Conservation (phyloP, 1,139 yeast genomes). For the Candida glucosophila region DNA sequence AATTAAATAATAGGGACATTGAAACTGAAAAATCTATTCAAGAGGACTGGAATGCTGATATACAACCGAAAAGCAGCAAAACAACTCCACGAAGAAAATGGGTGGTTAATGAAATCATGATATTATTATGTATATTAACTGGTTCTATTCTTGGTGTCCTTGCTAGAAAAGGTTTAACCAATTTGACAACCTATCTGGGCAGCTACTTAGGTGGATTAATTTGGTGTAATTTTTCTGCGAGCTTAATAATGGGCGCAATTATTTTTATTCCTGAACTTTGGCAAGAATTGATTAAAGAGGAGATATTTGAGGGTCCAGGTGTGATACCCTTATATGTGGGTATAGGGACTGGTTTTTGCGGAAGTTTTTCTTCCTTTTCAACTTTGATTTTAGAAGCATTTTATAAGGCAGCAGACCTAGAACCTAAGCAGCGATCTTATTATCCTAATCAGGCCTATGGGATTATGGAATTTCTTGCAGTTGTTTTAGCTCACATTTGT, state of each 20-base stretch:
- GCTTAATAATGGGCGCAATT: slow-evolving; percentile 60
- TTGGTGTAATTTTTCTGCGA: slow-evolving; percentile 82
- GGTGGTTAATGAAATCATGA: no score
- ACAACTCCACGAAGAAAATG: no score
- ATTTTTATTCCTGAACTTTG: slow-evolving; percentile 20
- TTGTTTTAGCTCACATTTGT: slow-evolving; percentile 24
- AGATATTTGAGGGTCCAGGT: slow-evolving; percentile 19
- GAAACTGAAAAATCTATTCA: no score
- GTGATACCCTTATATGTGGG: slow-evolving; percentile 49
- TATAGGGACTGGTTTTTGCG: slow-evolving; percentile 74
- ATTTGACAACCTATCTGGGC: slow-evolving; percentile 24
- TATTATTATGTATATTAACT: slow-evolving; percentile 12
- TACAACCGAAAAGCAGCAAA: no score
- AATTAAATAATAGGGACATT: no score
- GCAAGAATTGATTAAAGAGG: slow-evolving; percentile 12
- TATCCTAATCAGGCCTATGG: slow-evolving; percentile 73
- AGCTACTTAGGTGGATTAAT: slow-evolving; percentile 48
- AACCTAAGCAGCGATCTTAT: slow-evolving; percentile 13
- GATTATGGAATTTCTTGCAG: slow-evolving; percentile 51
- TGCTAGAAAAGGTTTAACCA: slow-evolving; percentile 27
- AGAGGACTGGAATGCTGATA: no score
- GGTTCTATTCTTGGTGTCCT: slow-evolving; percentile 37
- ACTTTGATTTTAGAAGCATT: slow-evolving; percentile 60
- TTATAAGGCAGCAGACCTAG: slow-evolving; percentile 41
- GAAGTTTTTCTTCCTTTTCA: slow-evolving; percentile 78